A percentile compares a stretch with the other conserved stretches of the same genome.
These are phyloP conservation scores for Nothopassalora personata DNA, from an alignment of 2,329 filamentous ascomycete species.

Conservation along the genomic window DNA sequence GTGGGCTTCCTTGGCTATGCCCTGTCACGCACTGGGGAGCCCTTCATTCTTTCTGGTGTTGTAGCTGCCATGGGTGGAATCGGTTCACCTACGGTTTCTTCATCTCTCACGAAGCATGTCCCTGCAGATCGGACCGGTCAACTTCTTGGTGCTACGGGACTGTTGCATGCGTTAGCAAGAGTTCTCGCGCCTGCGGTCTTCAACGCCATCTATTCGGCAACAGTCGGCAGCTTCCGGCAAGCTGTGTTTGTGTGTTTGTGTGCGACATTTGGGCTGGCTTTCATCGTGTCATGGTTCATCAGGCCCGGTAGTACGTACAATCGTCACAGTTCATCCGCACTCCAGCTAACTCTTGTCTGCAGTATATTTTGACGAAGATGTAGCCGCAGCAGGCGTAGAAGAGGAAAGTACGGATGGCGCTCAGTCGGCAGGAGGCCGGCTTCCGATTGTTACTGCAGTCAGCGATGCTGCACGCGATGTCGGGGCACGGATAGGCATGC, in stretches of 20 bases:
- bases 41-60: conserved; percentile 69
- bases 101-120: conserved; percentile 84
- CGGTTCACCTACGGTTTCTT: conserved; percentile 77
- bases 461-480: not conserved
- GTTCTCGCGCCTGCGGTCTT: conserved; percentile 77
- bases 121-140: conserved; percentile 75
- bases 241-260: conserved; percentile 75
- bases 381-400: conserved; percentile 8
- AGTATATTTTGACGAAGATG: conserved; percentile 21
- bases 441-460: conserved; percentile 10
- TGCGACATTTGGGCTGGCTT: conserved; percentile 59
- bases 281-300: conserved; percentile 65
- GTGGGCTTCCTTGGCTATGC: conserved; percentile 72
- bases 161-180: conserved; percentile 76
- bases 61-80: conserved; percentile 76
- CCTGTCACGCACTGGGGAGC: conserved; percentile 53
- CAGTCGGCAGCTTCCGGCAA: conserved; percentile 72
- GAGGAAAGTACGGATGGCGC: conserved; percentile 1
- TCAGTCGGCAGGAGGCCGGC: not conserved
- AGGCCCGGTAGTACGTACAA: conserved; percentile 63
- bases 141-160: conserved; percentile 79
- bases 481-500: not conserved
- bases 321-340: not conserved
- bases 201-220: conserved; percentile 78
- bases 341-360: not conserved